phyloP scores from a whole-genome alignment of 805 yeast species.

The Candida nitratophila region DNA sequence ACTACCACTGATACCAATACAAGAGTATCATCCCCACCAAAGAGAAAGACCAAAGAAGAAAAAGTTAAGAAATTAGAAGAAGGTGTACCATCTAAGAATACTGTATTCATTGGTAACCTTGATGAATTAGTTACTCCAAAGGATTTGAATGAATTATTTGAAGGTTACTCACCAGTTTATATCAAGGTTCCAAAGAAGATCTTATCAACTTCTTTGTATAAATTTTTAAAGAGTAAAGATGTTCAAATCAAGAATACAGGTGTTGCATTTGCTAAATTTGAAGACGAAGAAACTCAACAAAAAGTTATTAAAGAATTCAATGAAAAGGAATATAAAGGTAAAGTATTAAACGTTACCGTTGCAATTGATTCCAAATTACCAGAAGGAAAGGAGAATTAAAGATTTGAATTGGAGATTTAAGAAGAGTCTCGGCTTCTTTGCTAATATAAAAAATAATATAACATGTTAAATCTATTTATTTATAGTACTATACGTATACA shows the following conservation, averaged over 20 bases:
- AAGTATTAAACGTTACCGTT: constrained; percentile 57
- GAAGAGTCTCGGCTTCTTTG: no score
- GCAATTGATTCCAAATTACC: constrained; percentile 54
- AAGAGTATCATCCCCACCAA: background rate
- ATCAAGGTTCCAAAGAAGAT: constrained; percentile 51
- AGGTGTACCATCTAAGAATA: constrained; percentile 49
- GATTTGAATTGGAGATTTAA: constrained; percentile 1
- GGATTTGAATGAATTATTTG: constrained; percentile 38
- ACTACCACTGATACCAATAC: no score
- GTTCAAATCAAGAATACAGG: constrained; percentile 51
- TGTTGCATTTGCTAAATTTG: constrained; percentile 54
- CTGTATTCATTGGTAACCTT: constrained; percentile 57
- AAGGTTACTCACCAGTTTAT: constrained; percentile 44
- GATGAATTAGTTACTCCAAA: constrained; percentile 43
- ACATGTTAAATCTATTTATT: background rate
- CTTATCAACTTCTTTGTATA: constrained; percentile 36
- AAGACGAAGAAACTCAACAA: constrained; percentile 37
- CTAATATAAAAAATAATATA: no score
- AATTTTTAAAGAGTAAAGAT: constrained; percentile 37
- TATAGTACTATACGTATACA: background rate
- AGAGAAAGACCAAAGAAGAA: constrained; percentile 19
- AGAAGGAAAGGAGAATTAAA: constrained; percentile 6
- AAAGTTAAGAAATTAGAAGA: constrained; percentile 29
- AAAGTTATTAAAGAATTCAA: constrained; percentile 53
- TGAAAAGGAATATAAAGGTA: constrained; percentile 60